Conservation (phyloP, 2,329 filamentous ascomycete species). For the Cytospora paraplurivora region DNA sequence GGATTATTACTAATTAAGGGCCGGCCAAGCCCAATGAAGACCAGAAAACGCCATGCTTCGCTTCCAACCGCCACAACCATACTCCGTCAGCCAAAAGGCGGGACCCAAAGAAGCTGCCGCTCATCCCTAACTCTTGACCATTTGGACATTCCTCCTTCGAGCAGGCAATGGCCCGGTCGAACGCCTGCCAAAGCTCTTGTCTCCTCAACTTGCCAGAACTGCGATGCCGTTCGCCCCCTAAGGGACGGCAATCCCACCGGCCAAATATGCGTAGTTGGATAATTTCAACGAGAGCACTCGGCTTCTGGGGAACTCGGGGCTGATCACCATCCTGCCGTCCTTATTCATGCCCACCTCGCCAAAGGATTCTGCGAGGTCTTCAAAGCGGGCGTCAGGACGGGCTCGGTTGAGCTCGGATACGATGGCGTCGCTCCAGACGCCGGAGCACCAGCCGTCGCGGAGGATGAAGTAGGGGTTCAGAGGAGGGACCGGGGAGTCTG, state of each 20-base stretch:
- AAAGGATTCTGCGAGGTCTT: conserved; percentile 65
- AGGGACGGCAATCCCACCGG: conserved; percentile 42
- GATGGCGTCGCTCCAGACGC: conserved; percentile 73
- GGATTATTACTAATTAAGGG: conserved; percentile 22
- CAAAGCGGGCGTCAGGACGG: conserved; percentile 60
- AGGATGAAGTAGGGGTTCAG: conserved; percentile 74
- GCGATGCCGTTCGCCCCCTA: neutral
- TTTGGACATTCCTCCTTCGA: neutral
- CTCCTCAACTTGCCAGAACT: neutral
- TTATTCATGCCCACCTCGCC: conserved; percentile 61
- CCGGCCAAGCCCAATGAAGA: conserved; percentile 9
- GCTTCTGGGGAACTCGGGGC: conserved; percentile 55
- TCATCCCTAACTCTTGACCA: neutral
- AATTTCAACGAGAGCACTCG: conserved; percentile 59
- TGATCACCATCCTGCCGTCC: conserved; percentile 59
- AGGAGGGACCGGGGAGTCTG: conserved; percentile 69
- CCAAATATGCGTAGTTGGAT: conserved; percentile 57
- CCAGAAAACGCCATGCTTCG: conserved; percentile 28
- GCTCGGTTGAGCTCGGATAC: conserved; percentile 60
- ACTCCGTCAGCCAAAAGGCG: conserved; percentile 6
- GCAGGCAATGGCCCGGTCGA: neutral
- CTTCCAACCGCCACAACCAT: conserved; percentile 20
- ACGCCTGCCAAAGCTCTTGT: neutral
- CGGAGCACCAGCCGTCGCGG: conserved; percentile 61
- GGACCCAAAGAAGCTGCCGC: neutral